Evolutionary conservation across 225 moss, liverwort and hornwort species (phyloP).

Genomic region (Pseudoscleropodium purum): DNA sequence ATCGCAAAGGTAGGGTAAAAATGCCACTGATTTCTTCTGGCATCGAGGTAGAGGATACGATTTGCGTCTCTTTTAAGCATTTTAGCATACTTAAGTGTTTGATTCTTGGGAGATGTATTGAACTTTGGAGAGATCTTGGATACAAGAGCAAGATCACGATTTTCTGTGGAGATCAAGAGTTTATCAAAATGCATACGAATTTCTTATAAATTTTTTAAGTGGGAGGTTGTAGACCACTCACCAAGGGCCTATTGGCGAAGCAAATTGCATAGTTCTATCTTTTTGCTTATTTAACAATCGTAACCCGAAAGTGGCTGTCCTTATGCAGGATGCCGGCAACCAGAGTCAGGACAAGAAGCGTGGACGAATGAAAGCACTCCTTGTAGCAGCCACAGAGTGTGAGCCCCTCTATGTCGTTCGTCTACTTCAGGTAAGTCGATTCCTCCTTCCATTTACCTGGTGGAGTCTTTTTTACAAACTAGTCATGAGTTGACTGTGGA

Average conservation of each 20-base stretch:
- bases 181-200: not conserved
- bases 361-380: constrained; percentile 78
- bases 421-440: constrained; percentile 72
- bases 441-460: not conserved
- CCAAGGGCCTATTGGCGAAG: not conserved
- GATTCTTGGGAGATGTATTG: not conserved
- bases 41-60: not conserved
- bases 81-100: not conserved
- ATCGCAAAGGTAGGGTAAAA: constrained; percentile 73
- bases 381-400: constrained; percentile 93
- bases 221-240: not conserved
- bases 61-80: not conserved
- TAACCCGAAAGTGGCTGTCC: not conserved
- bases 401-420: constrained; percentile 93
- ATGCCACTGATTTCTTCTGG: not conserved
- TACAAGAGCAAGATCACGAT: not conserved
- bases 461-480: not conserved
- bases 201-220: not conserved
- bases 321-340: constrained; percentile 67
- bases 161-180: not conserved
- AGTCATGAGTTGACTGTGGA: not conserved
- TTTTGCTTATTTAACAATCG: not conserved
- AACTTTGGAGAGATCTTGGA: not conserved
- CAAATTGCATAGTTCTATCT: not conserved
- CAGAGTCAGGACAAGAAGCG: constrained; percentile 98